Percentiles rank a stretch among this genome's conserved stretches.
Conservation (phyloP, 352 stramenopile species). For the Globisporangium splendens region DNA sequence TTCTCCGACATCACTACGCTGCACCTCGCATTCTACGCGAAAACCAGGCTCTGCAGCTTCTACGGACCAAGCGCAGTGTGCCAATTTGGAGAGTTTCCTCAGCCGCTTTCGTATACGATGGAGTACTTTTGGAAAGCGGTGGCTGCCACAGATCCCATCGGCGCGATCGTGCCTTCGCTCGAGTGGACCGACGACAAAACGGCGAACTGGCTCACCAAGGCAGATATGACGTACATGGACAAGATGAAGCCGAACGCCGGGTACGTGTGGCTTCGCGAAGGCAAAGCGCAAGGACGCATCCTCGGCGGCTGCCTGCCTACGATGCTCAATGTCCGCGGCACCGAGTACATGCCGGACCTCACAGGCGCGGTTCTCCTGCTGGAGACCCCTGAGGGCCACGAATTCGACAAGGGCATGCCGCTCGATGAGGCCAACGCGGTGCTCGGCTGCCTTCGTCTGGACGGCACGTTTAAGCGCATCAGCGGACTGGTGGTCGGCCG, state of each 20-base stretch:
- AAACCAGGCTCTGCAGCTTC: constrained; percentile 45
- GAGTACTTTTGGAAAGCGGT: constrained; percentile 34
- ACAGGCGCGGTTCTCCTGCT: constrained; percentile 40
- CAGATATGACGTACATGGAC: constrained; percentile 36
- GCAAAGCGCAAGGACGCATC: constrained; percentile 26
- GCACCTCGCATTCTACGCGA: constrained; percentile 44
- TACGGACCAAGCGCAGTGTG: constrained; percentile 52
- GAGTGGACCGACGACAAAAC: constrained; percentile 69
- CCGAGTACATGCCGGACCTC: constrained; percentile 42
- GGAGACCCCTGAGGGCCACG: constrained; percentile 42
- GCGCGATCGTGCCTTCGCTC: constrained; percentile 26
- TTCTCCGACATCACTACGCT: constrained; percentile 67
- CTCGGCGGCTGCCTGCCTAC: constrained; percentile 56
- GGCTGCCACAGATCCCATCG: constrained; percentile 19
- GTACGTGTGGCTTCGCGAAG: constrained; percentile 40
- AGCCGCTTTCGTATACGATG: constrained; percentile 43
- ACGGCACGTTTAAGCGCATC: constrained; percentile 51
- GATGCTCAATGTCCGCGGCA: constrained; percentile 51
- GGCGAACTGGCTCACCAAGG: constrained; percentile 47
- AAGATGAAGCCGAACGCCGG: constrained; percentile 39
- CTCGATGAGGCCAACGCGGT: constrained; percentile 43
- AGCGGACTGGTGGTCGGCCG: constrained; percentile 47
- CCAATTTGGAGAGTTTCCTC: constrained; percentile 60
- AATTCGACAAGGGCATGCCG: constrained; percentile 55
- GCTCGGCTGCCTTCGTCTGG: constrained; percentile 38